Conservation (phyloP, 2,329 filamentous ascomycete genomes). For the Pleoardoris graminearum region DNA sequence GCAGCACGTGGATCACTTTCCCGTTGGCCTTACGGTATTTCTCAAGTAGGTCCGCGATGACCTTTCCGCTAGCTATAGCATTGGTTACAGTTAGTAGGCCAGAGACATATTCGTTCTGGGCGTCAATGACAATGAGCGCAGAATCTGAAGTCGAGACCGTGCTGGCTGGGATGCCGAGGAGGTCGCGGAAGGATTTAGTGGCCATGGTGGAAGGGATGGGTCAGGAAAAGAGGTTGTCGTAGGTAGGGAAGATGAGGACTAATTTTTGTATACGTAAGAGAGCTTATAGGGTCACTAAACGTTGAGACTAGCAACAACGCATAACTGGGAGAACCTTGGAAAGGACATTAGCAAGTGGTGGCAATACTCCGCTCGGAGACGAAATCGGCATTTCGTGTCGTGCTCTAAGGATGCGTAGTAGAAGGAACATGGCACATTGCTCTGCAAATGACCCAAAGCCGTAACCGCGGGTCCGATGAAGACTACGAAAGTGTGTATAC, state of each 20-base stretch:
- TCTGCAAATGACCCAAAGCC: no score
- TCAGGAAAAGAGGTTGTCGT: no score
- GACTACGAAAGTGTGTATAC: no score
- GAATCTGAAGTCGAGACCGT: conserved; percentile 62
- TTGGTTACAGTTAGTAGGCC: conserved; percentile 62
- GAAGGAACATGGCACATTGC: no score
- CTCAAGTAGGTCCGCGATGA: conserved; percentile 60
- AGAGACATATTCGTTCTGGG: conserved; percentile 69
- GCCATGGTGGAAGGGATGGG: conserved; percentile 14
- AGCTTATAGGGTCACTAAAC: no score
- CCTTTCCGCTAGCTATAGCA: conserved; percentile 57
- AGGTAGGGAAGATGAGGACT: no score
- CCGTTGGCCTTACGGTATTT: conserved; percentile 61
- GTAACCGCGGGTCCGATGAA: no score
- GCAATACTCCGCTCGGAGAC: not conserved
- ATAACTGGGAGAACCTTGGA: no score
- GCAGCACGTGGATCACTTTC: conserved; percentile 65
- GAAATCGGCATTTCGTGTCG: conserved; percentile 1
- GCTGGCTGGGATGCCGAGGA: conserved; percentile 59
- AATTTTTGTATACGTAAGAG: no score
- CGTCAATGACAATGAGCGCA: conserved; percentile 69
- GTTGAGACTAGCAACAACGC: no score
- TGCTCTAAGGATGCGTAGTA: not conserved
- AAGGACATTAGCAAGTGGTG: no score
- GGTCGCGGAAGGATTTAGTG: conserved; percentile 51